Conservation (phyloP, 73 alveolate genomes). For the Urostyla sp. region DNA sequence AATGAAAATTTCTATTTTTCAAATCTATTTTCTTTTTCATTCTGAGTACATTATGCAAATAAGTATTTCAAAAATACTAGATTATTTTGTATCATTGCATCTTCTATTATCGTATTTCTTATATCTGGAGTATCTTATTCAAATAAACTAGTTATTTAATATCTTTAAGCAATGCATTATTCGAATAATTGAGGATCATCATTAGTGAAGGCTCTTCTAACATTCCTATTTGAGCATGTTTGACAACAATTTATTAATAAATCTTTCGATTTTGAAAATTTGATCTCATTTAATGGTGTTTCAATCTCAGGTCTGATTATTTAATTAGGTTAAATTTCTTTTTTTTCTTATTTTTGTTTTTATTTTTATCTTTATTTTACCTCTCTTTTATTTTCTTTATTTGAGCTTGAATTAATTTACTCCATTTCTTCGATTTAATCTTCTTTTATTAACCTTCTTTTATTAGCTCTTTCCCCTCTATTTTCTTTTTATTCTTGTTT, state of each 20-base stretch:
- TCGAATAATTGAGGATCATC: constrained; percentile 1
- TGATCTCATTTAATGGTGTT: background rate
- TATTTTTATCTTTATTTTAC: constrained; percentile 6
- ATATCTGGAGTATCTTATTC: constrained; percentile 49
- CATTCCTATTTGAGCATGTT: constrained; percentile 47
- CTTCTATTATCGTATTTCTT: constrained; percentile 34
- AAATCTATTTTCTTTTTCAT: constrained; percentile 44
- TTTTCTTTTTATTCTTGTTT: background rate
- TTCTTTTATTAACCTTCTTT: background rate
- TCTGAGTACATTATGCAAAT: background rate
- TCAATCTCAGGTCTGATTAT: constrained; percentile 21
- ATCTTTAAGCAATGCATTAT: constrained; percentile 16
- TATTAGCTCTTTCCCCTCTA: background rate
- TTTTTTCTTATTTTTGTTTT: background rate
- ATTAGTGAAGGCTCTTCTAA: constrained; percentile 4
- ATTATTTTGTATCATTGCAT: background rate
- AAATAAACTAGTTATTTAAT: constrained; percentile 20
- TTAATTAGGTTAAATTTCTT: background rate
- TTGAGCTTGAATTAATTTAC: background rate
- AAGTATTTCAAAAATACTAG: constrained; percentile 7
- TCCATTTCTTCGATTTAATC: background rate
- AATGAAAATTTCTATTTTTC: constrained; percentile 37
- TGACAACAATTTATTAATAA: constrained; percentile 41
- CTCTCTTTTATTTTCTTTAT: background rate
- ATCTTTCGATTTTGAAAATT: background rate